Conservation (phyloP, 2,329 filamentous ascomycete species). For the Colletotrichum higginsianum region DNA sequence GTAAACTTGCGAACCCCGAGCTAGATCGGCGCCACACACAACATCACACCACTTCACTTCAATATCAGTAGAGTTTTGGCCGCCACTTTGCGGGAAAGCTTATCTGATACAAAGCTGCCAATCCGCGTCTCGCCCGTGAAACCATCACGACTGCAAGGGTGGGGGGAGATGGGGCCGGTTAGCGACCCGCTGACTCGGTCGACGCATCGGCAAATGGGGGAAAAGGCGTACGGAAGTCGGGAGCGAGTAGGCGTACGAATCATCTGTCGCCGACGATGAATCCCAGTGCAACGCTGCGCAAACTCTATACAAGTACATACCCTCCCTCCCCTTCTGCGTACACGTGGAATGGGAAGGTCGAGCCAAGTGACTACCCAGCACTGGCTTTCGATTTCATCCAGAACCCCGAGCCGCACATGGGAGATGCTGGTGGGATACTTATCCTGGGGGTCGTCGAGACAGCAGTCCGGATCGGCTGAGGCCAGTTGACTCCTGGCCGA, state of each 20-base stretch:
- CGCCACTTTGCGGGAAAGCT: constrained; percentile 8
- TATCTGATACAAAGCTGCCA: not conserved
- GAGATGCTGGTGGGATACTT: no score
- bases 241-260: not conserved
- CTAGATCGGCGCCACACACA: no score
- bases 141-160: constrained; percentile 1
- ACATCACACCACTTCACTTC: no score
- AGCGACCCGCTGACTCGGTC: constrained; percentile 26
- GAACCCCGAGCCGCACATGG: no score
- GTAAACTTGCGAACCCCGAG: no score
- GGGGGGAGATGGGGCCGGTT: not conserved
- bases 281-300: constrained; percentile 2
- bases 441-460: no score
- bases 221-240: no score
- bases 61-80: constrained; percentile 6
- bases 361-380: no score
- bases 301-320: not conserved
- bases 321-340: no score
- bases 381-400: not conserved
- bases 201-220: not conserved
- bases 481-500: not conserved
- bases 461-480: not conserved
- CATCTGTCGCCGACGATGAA: not conserved
- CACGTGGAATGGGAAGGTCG: not conserved
- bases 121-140: constrained; percentile 21